Evolutionary conservation across 1,284 basidiomycete genomes (phyloP).

Genomic region (Sanghuangporus sanghuang): DNA sequence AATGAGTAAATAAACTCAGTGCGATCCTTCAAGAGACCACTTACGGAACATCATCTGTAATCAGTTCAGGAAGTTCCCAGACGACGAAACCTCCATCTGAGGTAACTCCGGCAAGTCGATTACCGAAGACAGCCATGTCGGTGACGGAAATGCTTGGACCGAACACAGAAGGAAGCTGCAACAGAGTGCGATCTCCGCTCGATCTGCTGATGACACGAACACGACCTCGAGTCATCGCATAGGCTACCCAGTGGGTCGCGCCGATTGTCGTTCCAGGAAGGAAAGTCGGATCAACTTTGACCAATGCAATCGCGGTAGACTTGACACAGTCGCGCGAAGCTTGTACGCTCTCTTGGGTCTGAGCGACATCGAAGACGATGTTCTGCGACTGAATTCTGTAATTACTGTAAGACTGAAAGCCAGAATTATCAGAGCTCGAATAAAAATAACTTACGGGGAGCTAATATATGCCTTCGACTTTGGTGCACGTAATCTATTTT

Average conservation of each 20-base stretch:
- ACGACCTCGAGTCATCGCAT: constrained; percentile 85
- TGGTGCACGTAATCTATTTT: constrained; percentile 35
- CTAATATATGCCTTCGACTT: constrained; percentile 47
- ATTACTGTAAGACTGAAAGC: not conserved
- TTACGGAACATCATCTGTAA: constrained; percentile 79
- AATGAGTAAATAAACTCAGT: not conserved
- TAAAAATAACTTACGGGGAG: constrained; percentile 40
- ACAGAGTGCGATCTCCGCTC: constrained; percentile 76
- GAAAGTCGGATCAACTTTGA: constrained; percentile 76
- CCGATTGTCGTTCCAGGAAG: constrained; percentile 79
- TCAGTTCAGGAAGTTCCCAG: constrained; percentile 75
- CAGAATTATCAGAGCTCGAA: not conserved
- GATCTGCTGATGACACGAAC: constrained; percentile 81
- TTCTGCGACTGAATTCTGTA: constrained; percentile 40
- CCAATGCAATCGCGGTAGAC: constrained; percentile 77
- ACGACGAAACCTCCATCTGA: constrained; percentile 82
- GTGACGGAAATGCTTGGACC: constrained; percentile 56
- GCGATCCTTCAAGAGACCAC: constrained; percentile 28
- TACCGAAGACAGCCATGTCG: constrained; percentile 80
- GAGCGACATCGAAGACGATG: constrained; percentile 71
- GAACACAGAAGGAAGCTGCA: constrained; percentile 68
- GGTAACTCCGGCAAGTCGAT: constrained; percentile 75
- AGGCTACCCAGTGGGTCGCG: constrained; percentile 83
- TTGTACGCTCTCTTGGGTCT: constrained; percentile 64
- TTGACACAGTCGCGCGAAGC: constrained; percentile 67